Evolutionary conservation across 139 green algal species (phyloP).

Genomic region (Chlorella sp.): DNA sequence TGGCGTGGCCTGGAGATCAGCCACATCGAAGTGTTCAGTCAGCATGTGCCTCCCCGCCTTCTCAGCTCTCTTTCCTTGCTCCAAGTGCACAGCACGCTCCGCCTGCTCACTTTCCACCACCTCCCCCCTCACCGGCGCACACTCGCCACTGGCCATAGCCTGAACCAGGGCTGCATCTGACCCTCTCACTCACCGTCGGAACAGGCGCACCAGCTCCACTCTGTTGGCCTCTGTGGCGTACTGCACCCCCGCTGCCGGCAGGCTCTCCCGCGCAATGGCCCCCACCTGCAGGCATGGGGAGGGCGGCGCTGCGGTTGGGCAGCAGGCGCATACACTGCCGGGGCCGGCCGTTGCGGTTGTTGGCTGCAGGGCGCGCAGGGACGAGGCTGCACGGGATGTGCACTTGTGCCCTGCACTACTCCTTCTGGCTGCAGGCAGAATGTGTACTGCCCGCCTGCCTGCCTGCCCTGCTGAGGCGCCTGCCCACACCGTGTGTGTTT

Average conservation of each 20-base stretch:
- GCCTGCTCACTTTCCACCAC: neutral
- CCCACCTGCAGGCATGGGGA: conserved; percentile 41
- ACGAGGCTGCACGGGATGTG: neutral
- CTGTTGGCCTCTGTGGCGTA: conserved; percentile 57
- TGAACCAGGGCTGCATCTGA: too few species aligned
- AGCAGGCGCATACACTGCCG: too few species aligned
- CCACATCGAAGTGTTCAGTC: neutral
- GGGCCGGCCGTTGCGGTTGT: neutral
- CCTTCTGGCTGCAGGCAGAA: too few species aligned
- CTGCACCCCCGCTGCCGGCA: conserved; percentile 60
- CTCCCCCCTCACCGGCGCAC: neutral
- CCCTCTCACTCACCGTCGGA: conserved; percentile 48
- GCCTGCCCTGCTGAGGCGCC: too few species aligned
- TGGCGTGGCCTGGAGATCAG: neutral
- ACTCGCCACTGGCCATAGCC: neutral
- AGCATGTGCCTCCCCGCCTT: neutral
- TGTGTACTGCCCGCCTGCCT: too few species aligned
- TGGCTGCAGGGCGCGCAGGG: too few species aligned
- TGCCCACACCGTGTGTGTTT: too few species aligned
- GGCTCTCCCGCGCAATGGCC: conserved; percentile 64
- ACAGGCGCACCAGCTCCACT: conserved; percentile 58
- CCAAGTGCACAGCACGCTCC: neutral
- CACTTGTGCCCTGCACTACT: neutral
- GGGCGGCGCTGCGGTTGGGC: too few species aligned
- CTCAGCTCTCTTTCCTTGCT: neutral